Conservation (phyloP, 805 yeast genomes). For the Myxozyma neglecta region DNA sequence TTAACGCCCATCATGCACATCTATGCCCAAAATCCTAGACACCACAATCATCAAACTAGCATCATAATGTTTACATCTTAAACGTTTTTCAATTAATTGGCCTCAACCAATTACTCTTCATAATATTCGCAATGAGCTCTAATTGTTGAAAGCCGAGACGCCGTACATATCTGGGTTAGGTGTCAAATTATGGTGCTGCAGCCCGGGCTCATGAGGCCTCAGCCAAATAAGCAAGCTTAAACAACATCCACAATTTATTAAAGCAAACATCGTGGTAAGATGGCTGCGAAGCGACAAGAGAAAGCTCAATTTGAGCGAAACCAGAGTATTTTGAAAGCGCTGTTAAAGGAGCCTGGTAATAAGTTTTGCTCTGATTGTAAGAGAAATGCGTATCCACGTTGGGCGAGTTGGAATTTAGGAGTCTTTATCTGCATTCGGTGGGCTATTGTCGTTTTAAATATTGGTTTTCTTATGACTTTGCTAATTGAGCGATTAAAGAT, state of each 20-base stretch:
- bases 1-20: too few species aligned
- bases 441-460: neutral
- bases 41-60: too few species aligned
- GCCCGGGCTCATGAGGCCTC: neutral
- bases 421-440: constrained; percentile 77
- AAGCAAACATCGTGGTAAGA: neutral
- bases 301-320: constrained; percentile 49
- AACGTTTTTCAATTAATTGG: too few species aligned
- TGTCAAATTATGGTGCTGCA: too few species aligned
- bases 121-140: too few species aligned
- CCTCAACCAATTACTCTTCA: too few species aligned
- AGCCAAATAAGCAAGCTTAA: neutral
- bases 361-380: constrained; percentile 90
- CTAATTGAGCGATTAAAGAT: constrained; percentile 43
- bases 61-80: too few species aligned
- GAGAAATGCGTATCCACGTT: constrained; percentile 82
- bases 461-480: neutral
- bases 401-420: constrained; percentile 98
- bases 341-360: constrained; percentile 76
- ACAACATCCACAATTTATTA: neutral
- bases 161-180: too few species aligned
- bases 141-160: too few species aligned
- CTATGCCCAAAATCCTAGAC: too few species aligned
- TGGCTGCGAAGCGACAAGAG: constrained; percentile 34
- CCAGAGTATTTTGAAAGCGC: constrained; percentile 68